Base-by-base conservation (phyloP, 371 early-diverging fungal genomes). In the Mucor saturninus region DNA sequence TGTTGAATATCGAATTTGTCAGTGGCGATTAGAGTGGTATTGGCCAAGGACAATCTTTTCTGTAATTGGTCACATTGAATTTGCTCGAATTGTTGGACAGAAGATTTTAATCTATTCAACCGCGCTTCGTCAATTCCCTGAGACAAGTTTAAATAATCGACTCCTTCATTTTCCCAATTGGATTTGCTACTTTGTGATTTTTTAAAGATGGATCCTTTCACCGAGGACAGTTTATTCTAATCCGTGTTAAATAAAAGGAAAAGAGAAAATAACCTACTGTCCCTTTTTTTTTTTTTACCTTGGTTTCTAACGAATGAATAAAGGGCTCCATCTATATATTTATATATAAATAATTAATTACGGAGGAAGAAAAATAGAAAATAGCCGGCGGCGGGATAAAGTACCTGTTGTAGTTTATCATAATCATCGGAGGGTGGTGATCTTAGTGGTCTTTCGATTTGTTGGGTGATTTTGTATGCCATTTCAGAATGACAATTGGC, bases 121-220 rank as follows among this genome's bases (percentile, higher is more conserved):
- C 87, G 79, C 31, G 71, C 51, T 51, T 83, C 77, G 61, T 86
- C 87, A 30, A 83, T 63, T 9, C 61, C 37, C 73, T 84, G 83
- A 54, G 75, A 75, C 73, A 65, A 51, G 30, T 40, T 32, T n/a
- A 65, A 50, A 30, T 65, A 65, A 4, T 60, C 65, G 7, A 54
- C 43, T 42, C 60, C 61, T 54, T 65, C 50, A 10, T 54, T 59
- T 42, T 55, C 56, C 62, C 62, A 62, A 28, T 15, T 31, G 3
- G 43, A 48, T 39, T 53, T 31, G 21, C 2, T 53, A 21, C 21
- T 21, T 21, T 53, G 59, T 8, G 73, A 76, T 38, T 76, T 76
- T 52, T 39, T 61, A 29, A 60, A 65, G 2, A 65, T 32, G 11
- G 58, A 56, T 5, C 56, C 46, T 38, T 56, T 50, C 4, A 55